These are phyloP conservation scores for Trichosporon ovoides DNA, from an alignment of 1,284 basidiomycete genomes.

Conservation along the genomic window DNA sequence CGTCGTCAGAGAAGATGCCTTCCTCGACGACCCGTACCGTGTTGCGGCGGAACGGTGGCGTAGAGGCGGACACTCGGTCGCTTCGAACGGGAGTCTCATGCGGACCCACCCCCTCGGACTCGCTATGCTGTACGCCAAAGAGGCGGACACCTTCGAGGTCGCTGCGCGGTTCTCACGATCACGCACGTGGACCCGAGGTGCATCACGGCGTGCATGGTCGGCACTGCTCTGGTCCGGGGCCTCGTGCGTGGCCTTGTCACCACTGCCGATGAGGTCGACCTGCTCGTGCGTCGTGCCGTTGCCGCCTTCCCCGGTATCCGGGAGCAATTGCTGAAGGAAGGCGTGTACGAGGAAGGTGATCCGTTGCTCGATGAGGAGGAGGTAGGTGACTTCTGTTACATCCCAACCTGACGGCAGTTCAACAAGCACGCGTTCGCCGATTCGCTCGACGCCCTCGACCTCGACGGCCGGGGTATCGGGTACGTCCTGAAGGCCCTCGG, in stretches of 20 bases:
- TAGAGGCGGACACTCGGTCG: background rate
- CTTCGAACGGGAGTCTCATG: constrained; percentile 17
- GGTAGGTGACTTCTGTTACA: too few species aligned
- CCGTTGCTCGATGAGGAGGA: constrained; percentile 7
- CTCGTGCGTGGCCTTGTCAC: constrained; percentile 7
- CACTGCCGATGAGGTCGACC: background rate
- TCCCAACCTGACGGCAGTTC: constrained; percentile 13
- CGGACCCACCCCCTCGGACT: constrained; percentile 18
- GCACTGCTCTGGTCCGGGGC: constrained; percentile 13
- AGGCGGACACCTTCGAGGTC: constrained; percentile 7
- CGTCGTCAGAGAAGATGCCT: constrained; percentile 7
- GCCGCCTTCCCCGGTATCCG: background rate
- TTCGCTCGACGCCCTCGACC: constrained; percentile 8
- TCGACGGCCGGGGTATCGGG: constrained; percentile 14
- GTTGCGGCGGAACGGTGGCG: constrained; percentile 8
- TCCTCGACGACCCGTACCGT: constrained; percentile 6
- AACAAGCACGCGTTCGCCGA: background rate
- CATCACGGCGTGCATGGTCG: constrained; percentile 15
- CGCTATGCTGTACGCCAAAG: background rate
- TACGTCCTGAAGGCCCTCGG: constrained; percentile 20
- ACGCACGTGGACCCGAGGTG: constrained; percentile 19
- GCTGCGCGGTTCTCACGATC: constrained; percentile 10
- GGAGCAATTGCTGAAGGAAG: background rate
- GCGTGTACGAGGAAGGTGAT: background rate
- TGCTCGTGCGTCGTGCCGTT: constrained; percentile 1